These are phyloP conservation scores for Cenchrus purpureus DNA, from an alignment of 176 grass and related monocot genomes.

Conservation along the genomic window DNA sequence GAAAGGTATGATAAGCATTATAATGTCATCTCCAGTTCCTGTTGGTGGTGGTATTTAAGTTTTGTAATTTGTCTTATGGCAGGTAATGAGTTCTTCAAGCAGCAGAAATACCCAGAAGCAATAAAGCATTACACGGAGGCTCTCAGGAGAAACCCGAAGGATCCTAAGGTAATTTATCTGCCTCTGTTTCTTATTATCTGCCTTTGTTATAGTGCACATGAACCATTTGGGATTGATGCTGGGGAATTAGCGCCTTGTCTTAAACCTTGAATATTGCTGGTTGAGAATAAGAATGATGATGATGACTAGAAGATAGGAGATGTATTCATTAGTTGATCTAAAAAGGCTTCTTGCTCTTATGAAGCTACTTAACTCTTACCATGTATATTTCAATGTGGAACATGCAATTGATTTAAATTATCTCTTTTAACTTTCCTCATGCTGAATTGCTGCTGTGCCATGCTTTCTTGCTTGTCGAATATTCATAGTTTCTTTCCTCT, in stretches of 20 bases:
- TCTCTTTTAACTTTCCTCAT: not conserved
- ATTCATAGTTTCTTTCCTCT: not conserved
- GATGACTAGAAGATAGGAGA: not conserved
- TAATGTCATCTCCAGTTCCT: not conserved
- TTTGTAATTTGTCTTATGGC: not conserved
- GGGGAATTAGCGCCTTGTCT: too few species aligned
- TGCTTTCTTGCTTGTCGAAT: not conserved
- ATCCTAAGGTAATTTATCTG: slow-evolving; percentile 74
- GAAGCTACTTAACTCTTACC: not conserved
- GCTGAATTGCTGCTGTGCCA: not conserved
- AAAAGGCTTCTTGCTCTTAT: not conserved
- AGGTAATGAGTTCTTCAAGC: slow-evolving; percentile 95
- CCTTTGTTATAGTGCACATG: not conserved
- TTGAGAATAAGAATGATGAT: slow-evolving; percentile 9
- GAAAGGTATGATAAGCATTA: slow-evolving; percentile 67
- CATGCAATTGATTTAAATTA: not conserved
- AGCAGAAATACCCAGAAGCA: slow-evolving; percentile 96
- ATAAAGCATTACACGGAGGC: slow-evolving; percentile 94
- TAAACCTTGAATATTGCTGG: not conserved
- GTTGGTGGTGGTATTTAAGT: not conserved
- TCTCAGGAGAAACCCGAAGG: slow-evolving; percentile 87
- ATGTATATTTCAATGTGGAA: not conserved
- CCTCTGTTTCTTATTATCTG: slow-evolving; percentile 2
- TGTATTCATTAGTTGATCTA: not conserved
- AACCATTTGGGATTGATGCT: not conserved